These are phyloP conservation scores for Sorghum bicolor DNA, from an alignment of 176 grass and related monocot species.

Conservation along the genomic window Sorghum_bicolor_NCBIv3 NC_012871.2:7833501-7834000, in stretches of 20 bases:
- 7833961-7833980: background rate
- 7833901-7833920: conserved; percentile 1
- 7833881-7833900: background rate
- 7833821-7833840: conserved; percentile 30
- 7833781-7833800: conserved; percentile 3
- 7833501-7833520: conserved; percentile 28
- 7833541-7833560: conserved; percentile 9
- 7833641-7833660: background rate
- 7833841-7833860: conserved; percentile 22
- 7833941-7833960: conserved; percentile 18
- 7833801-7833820: conserved; percentile 26
- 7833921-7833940: conserved; percentile 33
- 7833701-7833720: background rate
- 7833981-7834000: conserved; percentile 10
- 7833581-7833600: background rate
- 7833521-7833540: conserved; percentile 17
- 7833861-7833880: conserved; percentile 43
- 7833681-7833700: background rate
- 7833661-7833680: background rate
- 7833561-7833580: conserved; percentile 10
- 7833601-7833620: background rate
- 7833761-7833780: background rate
- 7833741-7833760: background rate
- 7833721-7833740: background rate
- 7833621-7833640: background rate